Base-by-base conservation (phyloP, 768 basidiomycete genomes). In the Lentinula lateritia region DNA sequence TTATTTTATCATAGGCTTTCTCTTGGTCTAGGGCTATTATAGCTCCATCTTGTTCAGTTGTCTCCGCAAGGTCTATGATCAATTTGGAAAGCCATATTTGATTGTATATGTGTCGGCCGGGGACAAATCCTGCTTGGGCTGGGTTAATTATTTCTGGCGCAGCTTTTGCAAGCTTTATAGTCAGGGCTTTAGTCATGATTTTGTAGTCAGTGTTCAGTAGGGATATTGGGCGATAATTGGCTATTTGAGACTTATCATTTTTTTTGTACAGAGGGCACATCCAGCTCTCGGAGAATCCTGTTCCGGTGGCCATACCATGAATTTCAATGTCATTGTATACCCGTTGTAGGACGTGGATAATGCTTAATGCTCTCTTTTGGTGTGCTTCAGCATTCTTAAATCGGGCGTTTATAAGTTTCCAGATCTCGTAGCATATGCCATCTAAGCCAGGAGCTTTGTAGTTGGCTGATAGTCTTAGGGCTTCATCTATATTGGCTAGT, bases 151-250 rank as follows among this genome's bases (percentile, higher is more conserved):
- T 41, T 2, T 36, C 2, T 0, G 46, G 52, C 0, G 38, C 62
- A 3, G 28, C 61, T 1, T 41, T 15, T 0, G 65, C 67, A 0
- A 68, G 55, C 34, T 45, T 58, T 4, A 65, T 32, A 1, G 64
- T 42, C 0, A 66, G 62, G 2, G 58, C 43, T 54, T 68, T 68
- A 0, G 65, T 66, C 15, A 68, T 52, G 0, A 66, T 39, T 18
- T 68, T 68, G 52, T 66, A 66, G 64, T 68, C 67, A 0, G 62
- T 64, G 58, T 68, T 68, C 0, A 68, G 60, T 1, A 68, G 60
- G 2, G 66, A 63, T 0, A 66, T 66, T 0, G 66, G 67, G 7
- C 67, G 0, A 41, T 68, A 68, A 58, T 61, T 62, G 1, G 28
- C 63, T 0, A 68, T 58, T 2, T 60, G 39, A n/a, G 28, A 15